phyloP scores from a whole-genome alignment of 139 green algal species.

The Micromonas pusilla region DNA sequence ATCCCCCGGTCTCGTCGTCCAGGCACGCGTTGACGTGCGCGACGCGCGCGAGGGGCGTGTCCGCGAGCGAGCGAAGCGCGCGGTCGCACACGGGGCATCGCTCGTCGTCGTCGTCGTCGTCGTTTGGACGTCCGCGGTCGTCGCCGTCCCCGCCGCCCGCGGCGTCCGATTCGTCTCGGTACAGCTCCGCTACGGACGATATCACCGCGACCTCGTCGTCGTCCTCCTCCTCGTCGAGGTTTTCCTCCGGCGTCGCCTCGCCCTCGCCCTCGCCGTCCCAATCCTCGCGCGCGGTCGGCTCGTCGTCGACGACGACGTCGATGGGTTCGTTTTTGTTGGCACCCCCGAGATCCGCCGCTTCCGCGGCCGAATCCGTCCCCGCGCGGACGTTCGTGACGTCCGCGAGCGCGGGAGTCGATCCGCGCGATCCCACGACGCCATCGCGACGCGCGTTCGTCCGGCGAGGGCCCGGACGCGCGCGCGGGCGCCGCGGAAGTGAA shows the following conservation, averaged over 20 bases:
- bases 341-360: background rate
- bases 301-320: too few relatives aligned
- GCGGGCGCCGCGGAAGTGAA: too few relatives aligned
- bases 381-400: too few relatives aligned
- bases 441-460: too few relatives aligned
- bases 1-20: background rate
- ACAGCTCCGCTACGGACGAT: background rate
- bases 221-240: background rate
- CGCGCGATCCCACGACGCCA: too few relatives aligned
- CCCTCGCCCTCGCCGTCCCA: background rate
- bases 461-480: too few relatives aligned
- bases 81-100: background rate
- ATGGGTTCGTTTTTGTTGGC: too few relatives aligned
- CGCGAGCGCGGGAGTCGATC: too few relatives aligned
- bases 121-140: background rate
- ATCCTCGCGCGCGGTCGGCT: background rate
- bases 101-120: slow-evolving; percentile 2
- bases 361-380: background rate
- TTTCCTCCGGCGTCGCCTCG: background rate
- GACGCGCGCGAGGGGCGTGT: background rate
- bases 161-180: background rate
- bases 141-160: background rate
- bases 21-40: background rate
- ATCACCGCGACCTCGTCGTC: background rate
- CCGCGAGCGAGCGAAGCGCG: background rate